These are phyloP conservation scores for Breviolum minutum DNA, from an alignment of 73 alveolate species.

Conservation along the genomic window DNA sequence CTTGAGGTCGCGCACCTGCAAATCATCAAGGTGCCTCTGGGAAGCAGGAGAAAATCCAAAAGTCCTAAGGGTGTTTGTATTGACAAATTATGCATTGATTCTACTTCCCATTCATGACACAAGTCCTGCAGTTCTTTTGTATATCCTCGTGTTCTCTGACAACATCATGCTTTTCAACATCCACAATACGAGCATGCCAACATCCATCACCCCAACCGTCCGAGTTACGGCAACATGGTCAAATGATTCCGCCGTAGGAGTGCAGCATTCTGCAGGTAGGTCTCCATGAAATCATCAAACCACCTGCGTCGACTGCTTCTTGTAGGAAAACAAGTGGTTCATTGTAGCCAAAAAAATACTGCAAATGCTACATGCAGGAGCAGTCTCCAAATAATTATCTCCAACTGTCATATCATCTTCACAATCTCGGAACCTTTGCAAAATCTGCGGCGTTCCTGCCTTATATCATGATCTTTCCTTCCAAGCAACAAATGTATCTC, in stretches of 20 bases:
- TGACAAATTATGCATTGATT: too few relatives aligned
- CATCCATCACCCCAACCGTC: not conserved
- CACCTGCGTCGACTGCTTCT: slow-evolving; percentile 9
- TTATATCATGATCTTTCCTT: not conserved
- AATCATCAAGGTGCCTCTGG: slow-evolving; percentile 44
- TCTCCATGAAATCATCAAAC: slow-evolving; percentile 82
- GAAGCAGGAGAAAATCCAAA: too few relatives aligned
- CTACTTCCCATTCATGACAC: too few relatives aligned
- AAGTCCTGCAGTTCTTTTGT: too few relatives aligned
- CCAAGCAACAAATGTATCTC: not conserved
- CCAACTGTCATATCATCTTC: not conserved
- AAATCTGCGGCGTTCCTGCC: not conserved
- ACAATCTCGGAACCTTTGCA: not conserved
- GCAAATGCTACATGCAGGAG: not conserved
- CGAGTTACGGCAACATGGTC: slow-evolving; percentile 55
- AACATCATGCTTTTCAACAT: not conserved
- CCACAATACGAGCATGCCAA: not conserved
- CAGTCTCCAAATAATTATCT: not conserved
- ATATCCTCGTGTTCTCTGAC: too few relatives aligned
- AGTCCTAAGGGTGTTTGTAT: too few relatives aligned
- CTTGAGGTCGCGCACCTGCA: slow-evolving; percentile 24
- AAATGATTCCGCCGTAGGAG: slow-evolving; percentile 25
- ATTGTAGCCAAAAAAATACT: not conserved
- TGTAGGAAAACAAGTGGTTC: not conserved
- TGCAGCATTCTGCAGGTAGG: slow-evolving; percentile 54